Base-by-base conservation (phyloP, 805 yeast species). In the Metschnikowia hibisci region DNA sequence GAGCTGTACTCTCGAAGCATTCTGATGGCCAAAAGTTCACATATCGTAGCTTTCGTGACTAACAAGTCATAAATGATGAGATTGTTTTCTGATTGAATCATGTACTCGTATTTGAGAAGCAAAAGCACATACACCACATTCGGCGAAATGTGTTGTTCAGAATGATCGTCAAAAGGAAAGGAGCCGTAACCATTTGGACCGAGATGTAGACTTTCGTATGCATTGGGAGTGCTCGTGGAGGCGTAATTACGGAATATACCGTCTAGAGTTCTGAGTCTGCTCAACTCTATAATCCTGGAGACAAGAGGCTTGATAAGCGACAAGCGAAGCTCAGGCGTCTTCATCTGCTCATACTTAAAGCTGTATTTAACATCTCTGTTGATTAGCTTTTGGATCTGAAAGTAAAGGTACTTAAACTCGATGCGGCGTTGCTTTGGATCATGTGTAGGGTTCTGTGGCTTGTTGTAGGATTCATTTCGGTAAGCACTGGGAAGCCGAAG, bases 11-110 rank as follows among this genome's bases (percentile, higher is more conserved):
- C 80, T 34, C 74, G 60, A 25, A 77, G 60, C 56, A 78, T 64
- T 46, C 78, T 61, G 15, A 75, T 63, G 2, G 81, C 78, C 28
- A 77, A 59, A n/a, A 74, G 52, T 55, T 78, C 82, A 52, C 82
- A 78, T 4, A 76, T 63, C 43, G 62, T 68, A 27, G 81, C 71
- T 41, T 78, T 69, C 3, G 82, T 75, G 11, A 45, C 44, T 40
- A 69, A 55, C 34, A 69, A 53, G 31, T 69, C 74, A 45, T 53
- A 67, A 44, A 60, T 52, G 13, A 68, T 61, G 45, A 67, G 54
- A 45, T 69, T 66, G 48, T 62, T 62, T 38, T 68, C 69, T 4
- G 67, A 57, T 46, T 69, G 74, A 27, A 69, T 66, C 39, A 60
- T 48, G 46, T 59, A 69, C 52, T 69, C 74, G 42, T 67, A 67